Evolutionary conservation across 2,329 filamentous ascomycete genomes (phyloP).

Genomic region (Alternaria novae-zelandiae): DNA sequence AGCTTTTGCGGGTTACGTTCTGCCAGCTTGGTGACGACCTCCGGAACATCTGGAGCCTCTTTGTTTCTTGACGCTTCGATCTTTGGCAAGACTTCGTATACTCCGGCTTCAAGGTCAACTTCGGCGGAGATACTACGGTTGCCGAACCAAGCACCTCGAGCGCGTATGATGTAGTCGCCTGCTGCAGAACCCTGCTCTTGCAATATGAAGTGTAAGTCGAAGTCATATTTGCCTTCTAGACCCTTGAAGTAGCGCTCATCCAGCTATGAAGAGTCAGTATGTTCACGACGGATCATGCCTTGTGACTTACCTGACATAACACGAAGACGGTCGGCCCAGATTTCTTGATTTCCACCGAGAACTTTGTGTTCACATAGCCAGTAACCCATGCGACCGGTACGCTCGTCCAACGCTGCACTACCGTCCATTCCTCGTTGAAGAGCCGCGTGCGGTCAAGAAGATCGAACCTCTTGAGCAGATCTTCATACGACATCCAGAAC

Average conservation of each 20-base stretch:
- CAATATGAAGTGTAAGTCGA: constrained; percentile 64
- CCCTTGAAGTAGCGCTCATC: constrained; percentile 66
- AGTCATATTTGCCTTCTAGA: constrained; percentile 62
- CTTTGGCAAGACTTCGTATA: constrained; percentile 76
- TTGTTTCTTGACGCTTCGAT: constrained; percentile 66
- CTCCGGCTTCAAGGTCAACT: constrained; percentile 73
- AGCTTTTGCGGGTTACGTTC: constrained; percentile 58
- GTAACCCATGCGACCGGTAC: constrained; percentile 65
- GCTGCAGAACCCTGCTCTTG: constrained; percentile 57
- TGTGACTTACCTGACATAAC: constrained; percentile 58
- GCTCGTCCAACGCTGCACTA: constrained; percentile 66
- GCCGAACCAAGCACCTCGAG: constrained; percentile 61
- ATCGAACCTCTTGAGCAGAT: constrained; percentile 63
- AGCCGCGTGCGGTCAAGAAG: constrained; percentile 66
- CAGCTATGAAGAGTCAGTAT: constrained; percentile 54
- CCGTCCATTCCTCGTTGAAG: constrained; percentile 64
- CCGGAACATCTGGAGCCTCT: constrained; percentile 62
- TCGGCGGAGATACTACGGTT: constrained; percentile 78
- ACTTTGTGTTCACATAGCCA: constrained; percentile 67
- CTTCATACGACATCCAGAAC: constrained; percentile 67
- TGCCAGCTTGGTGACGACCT: constrained; percentile 61
- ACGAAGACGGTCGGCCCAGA: constrained; percentile 62
- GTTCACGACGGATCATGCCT: constrained; percentile 31
- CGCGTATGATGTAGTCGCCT: constrained; percentile 62
- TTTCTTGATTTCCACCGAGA: constrained; percentile 60